phyloP scores from a whole-genome alignment of 768 basidiomycete genomes.

The Lactarius tabidus region DNA sequence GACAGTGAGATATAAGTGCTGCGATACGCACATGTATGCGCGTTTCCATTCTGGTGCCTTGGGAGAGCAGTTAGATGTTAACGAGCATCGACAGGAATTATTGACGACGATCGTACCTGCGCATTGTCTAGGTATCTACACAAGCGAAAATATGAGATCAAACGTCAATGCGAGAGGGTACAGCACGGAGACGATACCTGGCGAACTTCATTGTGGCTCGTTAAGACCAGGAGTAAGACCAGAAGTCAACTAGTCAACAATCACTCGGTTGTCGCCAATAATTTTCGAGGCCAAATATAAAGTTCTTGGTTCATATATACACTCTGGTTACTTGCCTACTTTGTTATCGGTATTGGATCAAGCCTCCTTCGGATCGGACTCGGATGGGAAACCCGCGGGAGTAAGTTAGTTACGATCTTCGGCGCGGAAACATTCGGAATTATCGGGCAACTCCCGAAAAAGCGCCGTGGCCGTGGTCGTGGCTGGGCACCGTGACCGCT shows the following conservation, averaged over 20 bases:
- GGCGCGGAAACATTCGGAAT: no score
- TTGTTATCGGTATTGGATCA: not conserved
- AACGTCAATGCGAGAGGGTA: not conserved
- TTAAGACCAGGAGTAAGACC: not conserved
- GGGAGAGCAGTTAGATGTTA: not conserved
- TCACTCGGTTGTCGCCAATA: not conserved
- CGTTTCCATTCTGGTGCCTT: conserved; percentile 27
- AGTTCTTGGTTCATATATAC: not conserved
- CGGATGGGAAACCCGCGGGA: not conserved
- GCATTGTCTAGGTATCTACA: conserved; percentile 24
- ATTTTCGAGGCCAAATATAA: not conserved
- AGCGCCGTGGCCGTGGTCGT: no score
- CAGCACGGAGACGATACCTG: conserved; percentile 9
- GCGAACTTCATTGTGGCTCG: conserved; percentile 23
- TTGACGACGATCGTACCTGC: conserved; percentile 10
- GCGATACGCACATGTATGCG: conserved; percentile 24
- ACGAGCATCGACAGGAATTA: not conserved
- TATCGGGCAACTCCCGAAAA: no score
- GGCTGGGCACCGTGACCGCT: no score
- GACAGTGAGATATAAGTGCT: not conserved
- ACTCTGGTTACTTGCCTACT: not conserved
- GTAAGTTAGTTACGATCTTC: not conserved
- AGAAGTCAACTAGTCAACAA: no score
- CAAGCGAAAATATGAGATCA: not conserved
- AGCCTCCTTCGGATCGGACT: not conserved